Evolutionary conservation across 495 filamentous ascomycete species (phyloP).

Genomic region (Aspergillus incahuasiensis): DNA sequence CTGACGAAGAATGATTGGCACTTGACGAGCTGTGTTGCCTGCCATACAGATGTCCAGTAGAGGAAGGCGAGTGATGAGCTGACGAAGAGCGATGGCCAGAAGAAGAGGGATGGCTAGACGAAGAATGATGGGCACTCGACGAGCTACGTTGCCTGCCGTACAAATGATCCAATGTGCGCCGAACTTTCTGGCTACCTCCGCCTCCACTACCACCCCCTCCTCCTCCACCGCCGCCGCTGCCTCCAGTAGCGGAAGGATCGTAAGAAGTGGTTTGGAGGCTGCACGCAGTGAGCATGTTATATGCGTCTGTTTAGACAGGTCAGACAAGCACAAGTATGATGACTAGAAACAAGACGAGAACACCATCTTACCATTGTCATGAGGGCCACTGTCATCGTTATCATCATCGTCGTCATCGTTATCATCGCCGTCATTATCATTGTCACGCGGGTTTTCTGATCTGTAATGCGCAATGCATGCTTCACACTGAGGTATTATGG

Average conservation of each 20-base stretch:
- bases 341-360: too few species aligned
- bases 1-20: neutral
- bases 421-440: constrained; percentile 14
- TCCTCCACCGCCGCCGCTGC: too few species aligned
- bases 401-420: constrained; percentile 17
- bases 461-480: constrained; percentile 33
- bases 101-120: neutral
- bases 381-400: constrained; percentile 13
- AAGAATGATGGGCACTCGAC: neutral
- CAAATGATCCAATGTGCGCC: neutral
- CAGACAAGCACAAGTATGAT: neutral
- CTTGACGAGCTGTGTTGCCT: neutral
- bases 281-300: constrained; percentile 32
- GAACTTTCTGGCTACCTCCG: neutral
- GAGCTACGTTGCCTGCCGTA: neutral
- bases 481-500: constrained; percentile 31
- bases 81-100: neutral
- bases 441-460: constrained; percentile 8
- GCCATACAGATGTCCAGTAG: neutral
- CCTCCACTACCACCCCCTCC: neutral
- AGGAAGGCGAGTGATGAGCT: too few species aligned
- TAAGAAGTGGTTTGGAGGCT: constrained; percentile 29
- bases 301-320: constrained; percentile 24
- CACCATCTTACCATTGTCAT: constrained; percentile 19
- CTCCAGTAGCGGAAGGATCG: neutral